Percentiles rank a stretch among this genome's conserved stretches.
These are phyloP conservation scores for Alternaria angustiovoidea DNA, from an alignment of 2,329 filamentous ascomycete genomes.

Conservation along the genomic window DNA sequence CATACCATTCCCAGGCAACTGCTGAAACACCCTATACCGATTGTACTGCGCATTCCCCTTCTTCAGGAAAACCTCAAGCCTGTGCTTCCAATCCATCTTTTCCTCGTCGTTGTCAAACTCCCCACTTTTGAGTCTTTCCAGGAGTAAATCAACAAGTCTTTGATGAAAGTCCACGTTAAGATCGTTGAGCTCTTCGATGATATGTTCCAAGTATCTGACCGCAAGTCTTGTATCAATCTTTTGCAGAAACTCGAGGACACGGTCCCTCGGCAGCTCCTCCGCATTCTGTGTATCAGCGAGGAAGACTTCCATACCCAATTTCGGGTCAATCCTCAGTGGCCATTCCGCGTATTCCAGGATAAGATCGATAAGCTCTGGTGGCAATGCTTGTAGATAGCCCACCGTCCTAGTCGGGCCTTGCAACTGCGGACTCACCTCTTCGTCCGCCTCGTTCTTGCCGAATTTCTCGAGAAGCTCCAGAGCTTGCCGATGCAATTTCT, in stretches of 20 bases:
- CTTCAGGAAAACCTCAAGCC: slow-evolving; percentile 77
- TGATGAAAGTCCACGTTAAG: slow-evolving; percentile 88
- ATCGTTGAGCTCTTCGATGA: slow-evolving; percentile 87
- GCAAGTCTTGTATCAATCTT: slow-evolving; percentile 75
- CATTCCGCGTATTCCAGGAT: slow-evolving; percentile 92
- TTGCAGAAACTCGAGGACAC: slow-evolving; percentile 77
- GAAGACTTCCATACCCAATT: slow-evolving; percentile 90
- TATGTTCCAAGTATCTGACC: slow-evolving; percentile 85
- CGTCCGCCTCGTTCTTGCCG: slow-evolving; percentile 64
- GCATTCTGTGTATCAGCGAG: slow-evolving; percentile 93
- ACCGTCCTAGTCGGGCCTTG: slow-evolving; percentile 86
- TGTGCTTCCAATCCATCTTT: slow-evolving; percentile 63
- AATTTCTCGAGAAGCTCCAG: slow-evolving; percentile 84
- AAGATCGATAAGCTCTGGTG: slow-evolving; percentile 86
- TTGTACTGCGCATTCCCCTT: slow-evolving; percentile 79
- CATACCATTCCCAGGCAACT: slow-evolving; percentile 81
- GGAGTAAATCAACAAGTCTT: slow-evolving; percentile 75
- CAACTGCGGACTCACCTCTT: slow-evolving; percentile 62
- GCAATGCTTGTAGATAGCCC: slow-evolving; percentile 86
- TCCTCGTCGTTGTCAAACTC: slow-evolving; percentile 47
- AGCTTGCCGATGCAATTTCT: slow-evolving; percentile 88
- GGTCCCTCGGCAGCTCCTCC: slow-evolving; percentile 81
- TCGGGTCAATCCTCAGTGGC: slow-evolving; percentile 77
- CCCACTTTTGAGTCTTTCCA: slow-evolving; percentile 60
- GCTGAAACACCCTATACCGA: slow-evolving; percentile 75